Evolutionary conservation across 768 basidiomycete species (phyloP).

Genomic region (Lentinula lateritia): DNA sequence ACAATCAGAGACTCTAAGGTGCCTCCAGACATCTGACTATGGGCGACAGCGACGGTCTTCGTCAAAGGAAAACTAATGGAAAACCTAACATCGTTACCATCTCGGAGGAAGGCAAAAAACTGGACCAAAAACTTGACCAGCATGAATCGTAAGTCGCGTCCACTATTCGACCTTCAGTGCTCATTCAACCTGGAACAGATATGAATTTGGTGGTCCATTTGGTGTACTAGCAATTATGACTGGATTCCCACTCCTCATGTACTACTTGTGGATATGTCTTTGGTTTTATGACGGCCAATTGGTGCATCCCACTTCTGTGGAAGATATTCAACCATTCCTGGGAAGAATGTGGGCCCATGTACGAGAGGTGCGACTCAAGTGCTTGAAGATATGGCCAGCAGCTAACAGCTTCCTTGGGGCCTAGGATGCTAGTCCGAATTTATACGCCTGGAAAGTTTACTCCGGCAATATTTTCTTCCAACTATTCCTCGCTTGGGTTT

Average conservation of each 20-base stretch:
- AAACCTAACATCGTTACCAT: slow-evolving; percentile 23
- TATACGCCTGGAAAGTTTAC: slow-evolving; percentile 88
- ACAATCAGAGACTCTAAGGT: no score
- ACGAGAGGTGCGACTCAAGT: slow-evolving; percentile 48
- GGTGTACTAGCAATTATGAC: slow-evolving; percentile 93
- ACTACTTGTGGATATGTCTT: slow-evolving; percentile 97
- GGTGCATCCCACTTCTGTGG: slow-evolving; percentile 59
- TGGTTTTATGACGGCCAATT: slow-evolving; percentile 92
- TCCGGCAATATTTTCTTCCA: slow-evolving; percentile 84
- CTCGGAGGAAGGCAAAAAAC: slow-evolving; percentile 68
- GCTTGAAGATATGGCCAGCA: background rate
- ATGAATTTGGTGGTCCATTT: slow-evolving; percentile 94
- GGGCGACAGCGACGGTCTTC: background rate
- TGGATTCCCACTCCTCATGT: slow-evolving; percentile 93
- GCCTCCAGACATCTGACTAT: background rate
- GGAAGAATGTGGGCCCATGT: slow-evolving; percentile 82
- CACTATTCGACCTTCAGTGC: background rate
- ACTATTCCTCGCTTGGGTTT: slow-evolving; percentile 81
- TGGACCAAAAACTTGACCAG: slow-evolving; percentile 68
- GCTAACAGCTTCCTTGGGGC: background rate
- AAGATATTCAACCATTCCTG: slow-evolving; percentile 76
- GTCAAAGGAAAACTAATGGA: slow-evolving; percentile 16
- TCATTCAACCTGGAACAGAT: slow-evolving; percentile 41
- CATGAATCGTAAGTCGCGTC: slow-evolving; percentile 47
- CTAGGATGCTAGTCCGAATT: slow-evolving; percentile 88